These are phyloP conservation scores for Aaosphaeria pasadenensis DNA, from an alignment of 2,329 filamentous ascomycete genomes.

Conservation along the genomic window DNA sequence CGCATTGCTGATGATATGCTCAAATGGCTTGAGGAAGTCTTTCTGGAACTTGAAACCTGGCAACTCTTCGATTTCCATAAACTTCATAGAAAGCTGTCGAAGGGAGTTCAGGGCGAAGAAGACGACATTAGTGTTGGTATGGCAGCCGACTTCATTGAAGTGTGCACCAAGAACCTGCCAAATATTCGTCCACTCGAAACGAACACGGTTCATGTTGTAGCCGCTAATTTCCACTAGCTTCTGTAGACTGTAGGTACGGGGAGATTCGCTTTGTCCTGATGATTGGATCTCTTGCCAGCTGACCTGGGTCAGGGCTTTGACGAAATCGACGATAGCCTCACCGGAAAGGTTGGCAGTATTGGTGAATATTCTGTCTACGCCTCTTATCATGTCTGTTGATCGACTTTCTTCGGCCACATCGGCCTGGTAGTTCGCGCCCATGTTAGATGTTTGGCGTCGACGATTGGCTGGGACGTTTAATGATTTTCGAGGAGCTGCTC, in stretches of 20 bases:
- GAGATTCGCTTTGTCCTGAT: slow-evolving; percentile 91
- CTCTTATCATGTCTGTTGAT: slow-evolving; percentile 88
- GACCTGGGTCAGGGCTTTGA: slow-evolving; percentile 86
- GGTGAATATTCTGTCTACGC: slow-evolving; percentile 93
- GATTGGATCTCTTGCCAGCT: slow-evolving; percentile 99
- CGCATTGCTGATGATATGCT: slow-evolving; percentile 94
- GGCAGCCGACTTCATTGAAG: slow-evolving; percentile 96
- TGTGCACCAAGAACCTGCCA: slow-evolving; percentile 98
- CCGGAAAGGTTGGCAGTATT: slow-evolving; percentile 91
- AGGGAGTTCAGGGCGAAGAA: slow-evolving; percentile 97
- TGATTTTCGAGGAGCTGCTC: slow-evolving; percentile 62
- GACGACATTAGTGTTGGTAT: slow-evolving; percentile 93
- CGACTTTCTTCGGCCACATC: slow-evolving; percentile 91
- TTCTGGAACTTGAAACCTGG: slow-evolving; percentile 99
- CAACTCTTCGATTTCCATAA: slow-evolving; percentile 96
- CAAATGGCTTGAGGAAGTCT: slow-evolving; percentile 96
- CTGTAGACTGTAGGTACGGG: slow-evolving; percentile 93
- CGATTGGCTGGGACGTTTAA: slow-evolving; percentile 58
- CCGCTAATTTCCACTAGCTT: slow-evolving; percentile 99
- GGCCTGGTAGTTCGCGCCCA: slow-evolving; percentile 55
- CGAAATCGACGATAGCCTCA: slow-evolving; percentile 94
- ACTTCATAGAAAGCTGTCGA: slow-evolving; percentile 94
- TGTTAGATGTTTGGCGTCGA: slow-evolving; percentile 44
- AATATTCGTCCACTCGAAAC: slow-evolving; percentile 97
- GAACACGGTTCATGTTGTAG: slow-evolving; percentile 98